Base-by-base conservation (phyloP, 768 basidiomycete genomes). In the Leccinum barrowsii region DNA sequence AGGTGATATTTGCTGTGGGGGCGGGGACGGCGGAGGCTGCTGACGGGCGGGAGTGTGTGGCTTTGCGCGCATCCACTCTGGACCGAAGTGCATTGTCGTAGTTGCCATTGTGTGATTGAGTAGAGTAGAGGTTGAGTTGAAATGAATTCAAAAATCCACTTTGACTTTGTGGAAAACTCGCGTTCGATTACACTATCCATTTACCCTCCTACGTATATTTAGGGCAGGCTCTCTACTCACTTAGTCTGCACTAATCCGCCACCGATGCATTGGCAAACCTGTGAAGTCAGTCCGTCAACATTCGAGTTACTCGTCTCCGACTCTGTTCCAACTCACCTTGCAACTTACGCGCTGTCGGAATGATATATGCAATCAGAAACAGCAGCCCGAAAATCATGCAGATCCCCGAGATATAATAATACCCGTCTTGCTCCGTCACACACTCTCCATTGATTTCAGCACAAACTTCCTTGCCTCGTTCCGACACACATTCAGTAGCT, bases 41-140 rank as follows among this genome's bases (percentile, higher is more conserved):
- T 78, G 74, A 68, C 80, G 84, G 60, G 80, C 69, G 48, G 80
- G 72, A 49, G 80, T 73, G 57, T 84, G 82, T 61, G 82, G 83
- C 76, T 92, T 92, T 64, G 85, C 82, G 67, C 91, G 85, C 91
- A 93, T 92, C 91, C 91, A 93, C 76, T 93, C 91, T 50, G 91
- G 91, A 68, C 90, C 91, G 79, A 93, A 93, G 73, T 92, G 91
- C 85, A 93, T 89, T 11, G 89, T 86, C 26, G 81, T 79, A 62
- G 89, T 70, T 49, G 80, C 71, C 80, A 81, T 81, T 77, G 13
- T 28, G 28, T 28, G 28, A 28, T 28, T 28, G 28, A 28, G 28
- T 28, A 28, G 28, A 28, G 28, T 28, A 28, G 28, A 28, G 28
- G 28, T 42, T 19, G n/a, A 19, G n/a, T 42, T 21, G 50, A 66